phyloP scores from a whole-genome alignment of 1,284 basidiomycete species.

The Termitomyces sp. region DNA sequence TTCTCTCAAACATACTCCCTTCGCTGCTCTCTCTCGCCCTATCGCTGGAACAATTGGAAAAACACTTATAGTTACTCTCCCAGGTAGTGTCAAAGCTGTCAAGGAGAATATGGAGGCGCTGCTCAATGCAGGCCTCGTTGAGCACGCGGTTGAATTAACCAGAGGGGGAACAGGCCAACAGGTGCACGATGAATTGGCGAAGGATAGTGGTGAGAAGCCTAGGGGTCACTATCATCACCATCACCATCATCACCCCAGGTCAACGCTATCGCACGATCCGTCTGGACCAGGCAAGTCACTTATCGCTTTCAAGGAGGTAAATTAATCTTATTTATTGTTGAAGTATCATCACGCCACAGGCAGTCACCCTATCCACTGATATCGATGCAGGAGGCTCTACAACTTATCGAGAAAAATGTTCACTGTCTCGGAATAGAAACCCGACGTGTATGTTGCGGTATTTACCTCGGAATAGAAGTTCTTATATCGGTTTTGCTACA shows the following conservation, averaged over 20 bases:
- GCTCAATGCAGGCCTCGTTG: conserved; percentile 49
- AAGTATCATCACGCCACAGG: conserved; percentile 64
- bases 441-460: conserved; percentile 30
- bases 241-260: conserved; percentile 38
- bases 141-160: conserved; percentile 75
- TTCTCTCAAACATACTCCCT: conserved; percentile 70
- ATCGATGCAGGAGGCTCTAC: conserved; percentile 59
- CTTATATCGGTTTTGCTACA: conserved; percentile 20
- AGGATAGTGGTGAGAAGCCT: conserved; percentile 5
- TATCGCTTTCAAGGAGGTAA: not conserved
- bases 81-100: conserved; percentile 82
- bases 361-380: conserved; percentile 76
- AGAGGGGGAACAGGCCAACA: conserved; percentile 60
- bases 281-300: conserved; percentile 49
- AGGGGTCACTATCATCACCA: conserved; percentile 28
- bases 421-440: conserved; percentile 35
- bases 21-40: conserved; percentile 79
- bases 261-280: conserved; percentile 64
- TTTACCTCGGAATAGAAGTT: not conserved
- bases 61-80: conserved; percentile 74
- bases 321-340: not conserved
- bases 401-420: conserved; percentile 50
- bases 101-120: conserved; percentile 70
- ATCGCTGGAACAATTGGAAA: conserved; percentile 68
- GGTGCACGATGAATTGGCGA: conserved; percentile 46